phyloP scores from a whole-genome alignment of 345 rosid genomes.

The Gossypium rotundifolium region DNA sequence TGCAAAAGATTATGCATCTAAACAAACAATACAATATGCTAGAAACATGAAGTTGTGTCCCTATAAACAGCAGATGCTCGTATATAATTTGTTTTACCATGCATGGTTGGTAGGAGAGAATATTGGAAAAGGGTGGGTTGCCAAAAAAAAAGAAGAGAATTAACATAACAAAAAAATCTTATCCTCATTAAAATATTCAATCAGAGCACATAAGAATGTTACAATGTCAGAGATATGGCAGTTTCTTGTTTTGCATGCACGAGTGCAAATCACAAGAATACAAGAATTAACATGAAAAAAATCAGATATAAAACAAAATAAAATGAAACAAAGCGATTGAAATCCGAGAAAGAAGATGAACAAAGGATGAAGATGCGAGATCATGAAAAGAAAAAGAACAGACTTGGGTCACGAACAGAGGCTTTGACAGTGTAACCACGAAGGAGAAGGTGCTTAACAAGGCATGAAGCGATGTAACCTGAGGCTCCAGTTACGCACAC shows the following conservation, averaged over 20 bases:
- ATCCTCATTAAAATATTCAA: no score
- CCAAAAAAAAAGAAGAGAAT: no score
- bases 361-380: not conserved
- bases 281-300: no score
- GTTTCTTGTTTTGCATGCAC: no score
- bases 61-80: not conserved
- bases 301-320: not conserved
- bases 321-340: not conserved
- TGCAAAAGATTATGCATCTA: not conserved
- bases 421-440: slow-evolving; percentile 45
- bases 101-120: no score
- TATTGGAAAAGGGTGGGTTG: no score
- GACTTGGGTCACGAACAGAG: slow-evolving; percentile 43
- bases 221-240: not conserved
- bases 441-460: slow-evolving; percentile 43
- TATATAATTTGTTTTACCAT: no score
- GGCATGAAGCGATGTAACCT: slow-evolving; percentile 48
- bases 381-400: slow-evolving; percentile 8
- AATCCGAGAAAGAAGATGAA: not conserved
- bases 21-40: not conserved
- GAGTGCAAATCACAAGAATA: no score
- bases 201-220: not conserved
- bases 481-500: slow-evolving; percentile 54
- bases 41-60: not conserved
- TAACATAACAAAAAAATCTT: no score